phyloP scores from a whole-genome alignment of 2,329 filamentous ascomycete genomes.

The Cercospora sp. region DNA sequence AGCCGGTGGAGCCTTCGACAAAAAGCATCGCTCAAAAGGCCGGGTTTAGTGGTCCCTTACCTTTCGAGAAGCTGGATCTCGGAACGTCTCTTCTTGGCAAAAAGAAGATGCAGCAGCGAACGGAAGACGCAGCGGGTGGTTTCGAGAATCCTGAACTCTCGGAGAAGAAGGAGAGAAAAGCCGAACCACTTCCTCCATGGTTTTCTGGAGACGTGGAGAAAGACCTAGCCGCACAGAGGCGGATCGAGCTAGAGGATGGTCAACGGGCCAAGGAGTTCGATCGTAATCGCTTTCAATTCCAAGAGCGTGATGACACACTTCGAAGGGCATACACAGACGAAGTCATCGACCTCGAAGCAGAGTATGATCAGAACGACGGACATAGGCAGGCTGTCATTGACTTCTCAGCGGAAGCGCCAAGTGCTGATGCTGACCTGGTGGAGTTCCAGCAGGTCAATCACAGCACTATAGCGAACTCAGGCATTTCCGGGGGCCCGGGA shows the following conservation, averaged over 20 bases:
- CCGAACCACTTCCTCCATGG: slow-evolving; percentile 74
- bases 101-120: slow-evolving; percentile 55
- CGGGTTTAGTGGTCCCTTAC: slow-evolving; percentile 74
- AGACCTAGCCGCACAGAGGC: slow-evolving; percentile 57
- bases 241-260: slow-evolving; percentile 47
- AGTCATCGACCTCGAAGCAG: slow-evolving; percentile 50
- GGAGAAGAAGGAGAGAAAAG: slow-evolving; percentile 45
- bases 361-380: slow-evolving; percentile 42
- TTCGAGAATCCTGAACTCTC: slow-evolving; percentile 58
- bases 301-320: slow-evolving; percentile 51
- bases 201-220: slow-evolving; percentile 58
- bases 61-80: slow-evolving; percentile 79
- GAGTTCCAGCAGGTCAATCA: slow-evolving; percentile 48
- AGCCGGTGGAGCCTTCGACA: slow-evolving; percentile 34
- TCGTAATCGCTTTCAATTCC: slow-evolving; percentile 61
- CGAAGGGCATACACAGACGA: slow-evolving; percentile 56
- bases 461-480: slow-evolving; percentile 41
- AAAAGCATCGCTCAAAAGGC: slow-evolving; percentile 51
- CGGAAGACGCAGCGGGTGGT: slow-evolving; percentile 61
- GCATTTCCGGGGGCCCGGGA: background rate
- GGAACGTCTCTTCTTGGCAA: slow-evolving; percentile 59
- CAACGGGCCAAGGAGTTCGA: slow-evolving; percentile 58
- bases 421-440: slow-evolving; percentile 18
- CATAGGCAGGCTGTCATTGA: slow-evolving; percentile 44
- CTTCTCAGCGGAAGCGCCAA: slow-evolving; percentile 32